Conservation (phyloP, 352 stramenopile genomes). For the Pythium myriotylum region DNA sequence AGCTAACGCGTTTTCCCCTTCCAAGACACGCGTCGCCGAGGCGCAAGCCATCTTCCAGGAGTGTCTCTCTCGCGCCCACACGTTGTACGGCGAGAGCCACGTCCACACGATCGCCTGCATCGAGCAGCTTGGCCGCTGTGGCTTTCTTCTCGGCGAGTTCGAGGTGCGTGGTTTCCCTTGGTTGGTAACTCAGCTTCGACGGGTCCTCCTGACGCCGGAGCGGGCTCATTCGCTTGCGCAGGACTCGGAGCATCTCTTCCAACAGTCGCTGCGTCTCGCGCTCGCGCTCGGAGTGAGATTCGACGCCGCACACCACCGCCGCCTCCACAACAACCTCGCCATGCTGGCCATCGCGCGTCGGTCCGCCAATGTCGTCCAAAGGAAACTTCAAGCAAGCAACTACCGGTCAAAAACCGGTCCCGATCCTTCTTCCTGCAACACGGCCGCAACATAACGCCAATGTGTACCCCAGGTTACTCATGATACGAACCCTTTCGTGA, state of each 20-base stretch:
- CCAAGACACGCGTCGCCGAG: constrained; percentile 47
- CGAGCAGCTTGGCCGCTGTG: constrained; percentile 58
- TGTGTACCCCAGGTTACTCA: not conserved
- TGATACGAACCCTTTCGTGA: too few relatives aligned
- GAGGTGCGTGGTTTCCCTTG: constrained; percentile 27
- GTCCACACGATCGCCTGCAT: constrained; percentile 32
- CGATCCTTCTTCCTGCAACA: not conserved
- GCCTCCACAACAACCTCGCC: constrained; percentile 64
- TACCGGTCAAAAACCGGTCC: constrained; percentile 21
- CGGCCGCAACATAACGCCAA: not conserved
- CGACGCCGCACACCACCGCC: constrained; percentile 27
- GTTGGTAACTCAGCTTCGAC: not conserved
- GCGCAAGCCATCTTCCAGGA: constrained; percentile 37
- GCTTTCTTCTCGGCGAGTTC: constrained; percentile 56
- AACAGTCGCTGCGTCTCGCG: constrained; percentile 33
- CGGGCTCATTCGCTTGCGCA: constrained; percentile 11
- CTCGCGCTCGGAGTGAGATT: not conserved
- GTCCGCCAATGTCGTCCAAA: constrained; percentile 23
- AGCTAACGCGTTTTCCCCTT: too few relatives aligned
- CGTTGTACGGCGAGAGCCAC: constrained; percentile 29
- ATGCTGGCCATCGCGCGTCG: constrained; percentile 51
- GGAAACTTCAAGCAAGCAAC: constrained; percentile 22
- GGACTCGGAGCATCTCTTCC: constrained; percentile 50
- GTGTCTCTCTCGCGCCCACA: constrained; percentile 35
- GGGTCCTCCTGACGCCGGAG: not conserved